phyloP scores from a whole-genome alignment of 768 basidiomycete species.

The Panaeolus cyanescens region DNA sequence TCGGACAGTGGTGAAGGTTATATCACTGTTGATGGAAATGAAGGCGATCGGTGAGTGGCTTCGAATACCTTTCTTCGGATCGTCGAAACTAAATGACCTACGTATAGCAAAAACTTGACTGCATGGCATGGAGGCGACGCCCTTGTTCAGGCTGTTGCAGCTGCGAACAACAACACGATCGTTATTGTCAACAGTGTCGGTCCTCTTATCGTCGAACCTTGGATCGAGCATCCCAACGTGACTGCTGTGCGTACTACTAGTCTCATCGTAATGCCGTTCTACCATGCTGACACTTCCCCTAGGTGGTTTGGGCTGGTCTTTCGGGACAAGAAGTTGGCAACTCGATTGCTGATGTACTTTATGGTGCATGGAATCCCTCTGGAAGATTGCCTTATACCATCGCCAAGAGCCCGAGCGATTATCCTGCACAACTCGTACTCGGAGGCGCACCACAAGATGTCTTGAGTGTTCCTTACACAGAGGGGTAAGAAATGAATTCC shows the following conservation, averaged over 20 bases:
- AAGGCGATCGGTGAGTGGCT: constrained; percentile 60
- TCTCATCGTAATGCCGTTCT: too few species aligned
- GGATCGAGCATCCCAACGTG: constrained; percentile 75
- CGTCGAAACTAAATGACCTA: background rate
- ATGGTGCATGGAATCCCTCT: constrained; percentile 68
- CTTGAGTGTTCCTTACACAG: constrained; percentile 58
- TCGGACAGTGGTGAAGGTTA: constrained; percentile 86
- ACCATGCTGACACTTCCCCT: constrained; percentile 4
- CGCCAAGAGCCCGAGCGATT: constrained; percentile 59
- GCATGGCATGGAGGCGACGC: constrained; percentile 66
- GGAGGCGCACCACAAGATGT: constrained; percentile 38
- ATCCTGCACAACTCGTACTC: constrained; percentile 49
- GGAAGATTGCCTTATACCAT: constrained; percentile 77
- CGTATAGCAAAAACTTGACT: constrained; percentile 14
- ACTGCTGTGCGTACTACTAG: constrained; percentile 62
- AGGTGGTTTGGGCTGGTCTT: constrained; percentile 68
- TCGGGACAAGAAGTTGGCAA: constrained; percentile 75
- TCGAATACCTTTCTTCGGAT: background rate
- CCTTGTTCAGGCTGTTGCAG: constrained; percentile 69
- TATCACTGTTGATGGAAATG: constrained; percentile 78
- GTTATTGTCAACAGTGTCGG: constrained; percentile 69
- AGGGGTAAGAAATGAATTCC: constrained; percentile 40
- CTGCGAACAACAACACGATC: constrained; percentile 69
- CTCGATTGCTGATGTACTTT: constrained; percentile 69
- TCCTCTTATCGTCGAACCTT: constrained; percentile 59